Evolutionary conservation across 2,329 filamentous ascomycete species (phyloP).

Genomic region (Orbilia quercus): DNA sequence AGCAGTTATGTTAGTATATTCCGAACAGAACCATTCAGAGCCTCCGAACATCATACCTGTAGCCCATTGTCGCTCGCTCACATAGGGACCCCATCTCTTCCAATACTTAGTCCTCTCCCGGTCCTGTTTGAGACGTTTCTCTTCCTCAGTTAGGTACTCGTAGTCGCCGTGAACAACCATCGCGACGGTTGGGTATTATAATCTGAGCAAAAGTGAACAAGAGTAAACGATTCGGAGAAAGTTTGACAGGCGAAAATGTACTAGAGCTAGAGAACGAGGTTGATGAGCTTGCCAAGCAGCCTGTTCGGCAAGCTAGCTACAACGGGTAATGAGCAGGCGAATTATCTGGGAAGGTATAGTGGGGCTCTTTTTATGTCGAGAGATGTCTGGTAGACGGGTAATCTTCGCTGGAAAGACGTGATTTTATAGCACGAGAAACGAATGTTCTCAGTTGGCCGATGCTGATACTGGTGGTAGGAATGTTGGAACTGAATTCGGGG

Average conservation of each 20-base stretch:
- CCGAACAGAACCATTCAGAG: constrained; percentile 22
- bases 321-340: constrained; percentile 42
- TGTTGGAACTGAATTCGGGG: constrained; percentile 33
- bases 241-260: constrained; percentile 24
- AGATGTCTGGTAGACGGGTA: not conserved
- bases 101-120: constrained; percentile 86
- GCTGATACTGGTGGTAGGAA: constrained; percentile 27
- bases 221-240: not conserved
- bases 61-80: constrained; percentile 94
- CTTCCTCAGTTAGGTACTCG: constrained; percentile 88
- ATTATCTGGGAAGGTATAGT: constrained; percentile 11
- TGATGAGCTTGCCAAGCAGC: constrained; percentile 19
- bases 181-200: constrained; percentile 5
- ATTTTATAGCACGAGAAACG: constrained; percentile 1
- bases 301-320: constrained; percentile 23
- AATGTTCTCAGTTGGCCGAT: constrained; percentile 26
- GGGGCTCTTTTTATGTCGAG: not conserved
- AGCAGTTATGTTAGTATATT: constrained; percentile 27
- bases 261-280: constrained; percentile 8
- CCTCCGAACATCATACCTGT: constrained; percentile 72
- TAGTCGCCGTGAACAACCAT: constrained; percentile 94
- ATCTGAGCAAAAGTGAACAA: too few species aligned
- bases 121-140: constrained; percentile 88
- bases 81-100: constrained; percentile 98
- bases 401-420: not conserved